Base-by-base conservation (phyloP, 768 basidiomycete genomes). In the Podaxis pistillaris region DNA sequence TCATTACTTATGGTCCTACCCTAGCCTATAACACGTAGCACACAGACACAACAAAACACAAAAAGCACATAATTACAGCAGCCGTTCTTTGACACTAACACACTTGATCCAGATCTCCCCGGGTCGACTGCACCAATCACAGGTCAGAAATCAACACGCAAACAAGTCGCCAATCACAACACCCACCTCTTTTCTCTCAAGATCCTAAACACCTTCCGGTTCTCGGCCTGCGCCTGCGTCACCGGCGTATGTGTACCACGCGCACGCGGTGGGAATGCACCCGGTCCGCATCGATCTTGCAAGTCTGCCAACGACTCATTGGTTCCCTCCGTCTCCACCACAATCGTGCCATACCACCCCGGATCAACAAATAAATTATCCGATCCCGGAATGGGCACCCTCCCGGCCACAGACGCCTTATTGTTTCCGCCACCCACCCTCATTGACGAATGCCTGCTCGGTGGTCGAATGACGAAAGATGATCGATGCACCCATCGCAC, bases 401-500 rank as follows among this genome's bases (percentile, higher is more conserved):
- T 78, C 6, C 68, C 41, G 54, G 72, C 65, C 38, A 41, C 51
- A 9, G 59, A 17, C 54, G n/a, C 19, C 46, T 50, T 56, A 40
- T 30, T 54, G n/a, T 40, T 50, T 40, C 47, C 47, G 40, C 13
- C 37, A n/a, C 51, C 12, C 37, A 19, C 13, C n/a, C 40, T 22
- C 37, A 53, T 24, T 0, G 59, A 60, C 30, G 59, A 26, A 33
- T 41, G 37, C 37, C 38, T 72, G 13, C 72, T 68, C 1, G 76
- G 79, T 0, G 87, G 83, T 1, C 85, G 83, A 46, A 94, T 81
- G 11, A 80, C 78, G 74, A 94, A 93, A 5, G 87, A 84, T 1
- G 92, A 89, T 13, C 92, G 88, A 67, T 93, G 86, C 0, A 91
- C 85, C 92, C 93, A 94, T 30, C 90, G 88, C 12, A 94, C 87